phyloP scores from a whole-genome alignment of 495 filamentous ascomycete species.

The Penicillium daleae region DNA sequence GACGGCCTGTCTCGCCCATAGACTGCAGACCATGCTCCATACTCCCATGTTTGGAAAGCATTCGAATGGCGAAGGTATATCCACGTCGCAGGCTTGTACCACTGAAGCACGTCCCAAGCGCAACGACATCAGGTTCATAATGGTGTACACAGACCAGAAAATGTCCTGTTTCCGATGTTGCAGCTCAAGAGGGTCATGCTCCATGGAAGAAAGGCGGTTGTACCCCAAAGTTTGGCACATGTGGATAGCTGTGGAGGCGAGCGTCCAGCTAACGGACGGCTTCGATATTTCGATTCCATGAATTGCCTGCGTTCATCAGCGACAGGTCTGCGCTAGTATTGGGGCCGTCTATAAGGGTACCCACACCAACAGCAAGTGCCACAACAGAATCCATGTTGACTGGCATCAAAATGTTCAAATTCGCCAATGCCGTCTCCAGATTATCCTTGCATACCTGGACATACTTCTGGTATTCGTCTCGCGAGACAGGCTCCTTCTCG shows the following conservation, averaged over 20 bases:
- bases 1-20: conserved; percentile 57
- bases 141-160: conserved; percentile 68
- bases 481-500: conserved; percentile 29
- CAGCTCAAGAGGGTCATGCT: conserved; percentile 42
- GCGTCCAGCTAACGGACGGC: conserved; percentile 64
- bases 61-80: conserved; percentile 45
- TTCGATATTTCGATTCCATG: conserved; percentile 67
- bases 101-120: conserved; percentile 63
- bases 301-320: conserved; percentile 36
- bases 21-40: conserved; percentile 33
- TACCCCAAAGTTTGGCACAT: conserved; percentile 68
- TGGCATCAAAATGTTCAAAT: conserved; percentile 61
- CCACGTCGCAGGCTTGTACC: conserved; percentile 69
- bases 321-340: not conserved
- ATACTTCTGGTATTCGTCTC: conserved; percentile 45
- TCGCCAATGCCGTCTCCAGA: conserved; percentile 60
- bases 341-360: conserved; percentile 11
- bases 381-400: conserved; percentile 61
- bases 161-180: conserved; percentile 43
- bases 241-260: conserved; percentile 59
- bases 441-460: conserved; percentile 56
- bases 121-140: conserved; percentile 65
- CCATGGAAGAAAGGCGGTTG: conserved; percentile 59
- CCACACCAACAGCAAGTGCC: conserved; percentile 61
- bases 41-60: conserved; percentile 26